These are phyloP conservation scores for Filobasidium floriforme DNA, from an alignment of 768 basidiomycete genomes.

Conservation along the genomic window DNA sequence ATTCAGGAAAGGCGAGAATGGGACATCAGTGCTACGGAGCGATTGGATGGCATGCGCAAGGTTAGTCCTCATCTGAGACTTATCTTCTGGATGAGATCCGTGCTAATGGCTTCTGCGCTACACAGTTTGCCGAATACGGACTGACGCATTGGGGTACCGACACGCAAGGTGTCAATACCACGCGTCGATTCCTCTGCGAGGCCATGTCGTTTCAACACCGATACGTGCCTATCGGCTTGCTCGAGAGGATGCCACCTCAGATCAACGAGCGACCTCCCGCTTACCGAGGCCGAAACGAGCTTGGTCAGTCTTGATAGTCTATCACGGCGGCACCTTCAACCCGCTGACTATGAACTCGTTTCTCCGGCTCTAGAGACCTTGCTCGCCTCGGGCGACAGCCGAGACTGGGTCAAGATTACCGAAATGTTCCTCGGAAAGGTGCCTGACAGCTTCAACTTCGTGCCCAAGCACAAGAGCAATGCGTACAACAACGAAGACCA, in stretches of 20 bases:
- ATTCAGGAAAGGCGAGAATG: constrained; percentile 85
- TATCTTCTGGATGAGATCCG: neutral
- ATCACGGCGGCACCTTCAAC: too few species aligned
- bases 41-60: constrained; percentile 68
- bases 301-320: constrained; percentile 68
- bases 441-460: constrained; percentile 75
- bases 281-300: constrained; percentile 76
- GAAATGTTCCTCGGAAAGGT: constrained; percentile 90
- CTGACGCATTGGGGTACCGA: constrained; percentile 57
- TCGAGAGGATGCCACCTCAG: constrained; percentile 68
- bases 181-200: constrained; percentile 88
- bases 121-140: constrained; percentile 77
- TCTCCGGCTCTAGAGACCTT: constrained; percentile 59
- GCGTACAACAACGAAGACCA: constrained; percentile 44
- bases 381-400: constrained; percentile 66
- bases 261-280: constrained; percentile 88
- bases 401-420: constrained; percentile 85
- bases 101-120: neutral
- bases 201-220: constrained; percentile 93
- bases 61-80: constrained; percentile 46
- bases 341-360: constrained; percentile 15
- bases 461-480: constrained; percentile 92
- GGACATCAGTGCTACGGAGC: constrained; percentile 80
- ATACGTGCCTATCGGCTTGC: constrained; percentile 85
- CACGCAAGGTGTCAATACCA: constrained; percentile 69